Base-by-base conservation (phyloP, 139 green algal species). In the Nannochloris sp. region DNA sequence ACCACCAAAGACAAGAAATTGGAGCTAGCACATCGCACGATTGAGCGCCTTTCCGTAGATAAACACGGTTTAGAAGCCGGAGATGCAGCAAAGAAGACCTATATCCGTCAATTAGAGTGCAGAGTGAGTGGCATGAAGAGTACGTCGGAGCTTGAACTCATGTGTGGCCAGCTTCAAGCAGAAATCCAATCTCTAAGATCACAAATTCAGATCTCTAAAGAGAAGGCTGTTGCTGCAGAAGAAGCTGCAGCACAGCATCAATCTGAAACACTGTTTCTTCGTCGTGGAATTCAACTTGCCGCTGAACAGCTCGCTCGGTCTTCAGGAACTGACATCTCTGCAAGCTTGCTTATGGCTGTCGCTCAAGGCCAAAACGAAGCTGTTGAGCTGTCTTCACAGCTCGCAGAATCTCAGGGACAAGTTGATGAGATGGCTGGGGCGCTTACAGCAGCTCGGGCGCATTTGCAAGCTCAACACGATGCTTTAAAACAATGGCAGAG, bases 91-190 rank as follows among this genome's bases (percentile, higher is more conserved):
- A 64, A 83, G 12, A 76, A 81, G 44, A 57, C 71, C 14, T 78
- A 84, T 27, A 61, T 77, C 4, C 60, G 71, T 24, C 79, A 82
- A 51, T 64, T 85, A 13, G 78, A 85, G 60, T 33, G 61, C 7
- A 73, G 60, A 46, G 27, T 85, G 30, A 53, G 71, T 23, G 53
- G 64, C 3, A 44, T 61, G 34, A 74, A 67, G 24, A 47, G 39
- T 23, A 34, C 55, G 6, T 55, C 25, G 8, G 78, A 73, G 33
- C 23, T 77, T 55, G 65, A 83, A 27, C 12, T 67, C 29, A 37
- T 24, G 37, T 64, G 44, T 23, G 34, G 10, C 3, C 25, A 73
- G 13, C 27, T 51, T 24, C 46, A 75, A 53, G 23, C 19, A 6
- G 42, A 39, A 36, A 48, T 34, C 9, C 29, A 34, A 1, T n/a